Conservation (phyloP, 1,284 basidiomycete species). For the Phylloporus sp. region DNA sequence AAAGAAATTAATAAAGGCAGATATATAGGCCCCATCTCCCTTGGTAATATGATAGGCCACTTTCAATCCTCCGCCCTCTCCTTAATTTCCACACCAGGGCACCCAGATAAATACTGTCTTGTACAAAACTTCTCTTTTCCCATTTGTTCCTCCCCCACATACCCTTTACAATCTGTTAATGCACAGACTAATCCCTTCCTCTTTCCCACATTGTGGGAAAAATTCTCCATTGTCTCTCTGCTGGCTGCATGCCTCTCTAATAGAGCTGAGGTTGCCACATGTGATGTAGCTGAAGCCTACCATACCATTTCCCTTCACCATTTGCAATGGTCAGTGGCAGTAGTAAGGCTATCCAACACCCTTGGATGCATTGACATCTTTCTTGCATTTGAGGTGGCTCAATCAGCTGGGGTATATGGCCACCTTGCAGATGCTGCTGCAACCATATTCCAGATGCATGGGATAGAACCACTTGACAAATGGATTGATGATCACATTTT, state of each 20-base stretch:
- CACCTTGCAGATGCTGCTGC: slow-evolving; percentile 36
- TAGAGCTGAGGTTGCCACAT: background rate
- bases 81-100: background rate
- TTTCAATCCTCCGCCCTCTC: slow-evolving; percentile 5
- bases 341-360: background rate
- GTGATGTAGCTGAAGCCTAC: background rate
- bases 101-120: background rate
- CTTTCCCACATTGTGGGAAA: background rate
- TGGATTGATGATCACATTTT: background rate
- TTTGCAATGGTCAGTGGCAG: background rate
- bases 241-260: background rate
- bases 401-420: slow-evolving; percentile 39
- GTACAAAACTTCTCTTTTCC: background rate
- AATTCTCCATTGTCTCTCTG: background rate
- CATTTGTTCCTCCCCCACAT: background rate
- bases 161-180: background rate
- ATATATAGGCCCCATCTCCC: slow-evolving; percentile 4
- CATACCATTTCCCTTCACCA: background rate
- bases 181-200: background rate
- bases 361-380: slow-evolving; percentile 9
- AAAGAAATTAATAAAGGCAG: slow-evolving; percentile 8
- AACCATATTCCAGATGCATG: background rate
- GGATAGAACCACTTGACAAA: background rate
- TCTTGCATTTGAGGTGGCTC: slow-evolving; percentile 25
- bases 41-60: background rate